Evolutionary conservation across 805 yeast species (phyloP), one percentile per base, ranked within the genome.

Genomic region (Cyberlindnera mrakii): DNA sequence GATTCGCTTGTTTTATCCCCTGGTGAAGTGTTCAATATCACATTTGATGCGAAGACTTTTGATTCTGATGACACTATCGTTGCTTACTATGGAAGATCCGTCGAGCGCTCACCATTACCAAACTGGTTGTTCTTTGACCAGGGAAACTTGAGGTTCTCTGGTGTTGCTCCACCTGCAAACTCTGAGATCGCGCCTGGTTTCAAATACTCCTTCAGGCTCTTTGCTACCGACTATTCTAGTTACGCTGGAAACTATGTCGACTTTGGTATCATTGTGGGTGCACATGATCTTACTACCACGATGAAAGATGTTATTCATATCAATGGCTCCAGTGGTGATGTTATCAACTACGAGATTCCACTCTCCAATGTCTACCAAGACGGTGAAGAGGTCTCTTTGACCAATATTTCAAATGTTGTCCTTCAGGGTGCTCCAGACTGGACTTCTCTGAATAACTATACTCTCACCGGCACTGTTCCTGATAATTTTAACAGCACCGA

Each of bases 161-260:
- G 99, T 29, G 81, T 82, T 1, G 91, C 96, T 1, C 99, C 99
- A 10, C 70, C 83, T 7, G 86, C 86, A 29, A 83, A 86, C 52
- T 85, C 96, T 2, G 72, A 75, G 15, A 83, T 88, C 52, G 99
- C 99, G 1, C 98, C 97, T 10, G 86, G 95, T 33, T 70, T 77
- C 50, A 66, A 70, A 34, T 93, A 78, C 60, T 73, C 76, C 15
- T 79, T 91, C 51, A 71, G 78, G 35, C 73, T 90, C 52, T 79
- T 89, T 44, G 96, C 90, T 1, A 70, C 95, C 1, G 96, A 89
- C 55, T 77, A 78, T 55, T 63, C 64, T 20, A 96, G 95, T 2
- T 89, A 61, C 58, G 67, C 93, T 1, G 89, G 85, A 15, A 81
- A 80, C 4, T 78, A 72, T 50, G 81, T 85, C 3, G 65, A 74